Percentiles rank a stretch among this genome's conserved stretches.
phyloP scores from a whole-genome alignment of 2,329 filamentous ascomycete genomes.

The Lasiodiplodia gonubiensis region DNA sequence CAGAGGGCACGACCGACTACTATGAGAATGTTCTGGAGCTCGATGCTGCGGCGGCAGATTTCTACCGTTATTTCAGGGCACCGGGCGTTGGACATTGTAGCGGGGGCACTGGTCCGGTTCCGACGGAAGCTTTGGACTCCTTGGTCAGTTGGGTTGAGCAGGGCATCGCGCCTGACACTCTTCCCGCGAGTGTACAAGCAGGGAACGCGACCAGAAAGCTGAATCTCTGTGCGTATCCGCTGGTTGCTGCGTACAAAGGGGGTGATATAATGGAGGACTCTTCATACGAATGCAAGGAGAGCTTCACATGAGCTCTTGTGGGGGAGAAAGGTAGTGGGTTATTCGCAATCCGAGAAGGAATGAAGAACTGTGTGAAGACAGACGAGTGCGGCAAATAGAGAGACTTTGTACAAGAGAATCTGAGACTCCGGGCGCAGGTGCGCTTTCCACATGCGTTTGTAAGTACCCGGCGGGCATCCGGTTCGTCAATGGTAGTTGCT shows the following conservation, averaged over 20 bases:
- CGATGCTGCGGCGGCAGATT: constrained; percentile 29
- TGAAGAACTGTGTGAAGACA: neutral
- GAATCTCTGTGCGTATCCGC: constrained; percentile 9
- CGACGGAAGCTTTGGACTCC: neutral
- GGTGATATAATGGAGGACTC: neutral
- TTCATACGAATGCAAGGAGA: neutral
- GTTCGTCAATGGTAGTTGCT: no score
- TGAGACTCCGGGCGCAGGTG: no score
- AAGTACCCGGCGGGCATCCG: no score
- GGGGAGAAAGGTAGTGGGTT: neutral
- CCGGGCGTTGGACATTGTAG: constrained; percentile 31
- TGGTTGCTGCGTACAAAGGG: constrained; percentile 8
- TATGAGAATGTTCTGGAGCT: constrained; percentile 9
- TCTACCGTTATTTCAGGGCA: constrained; percentile 31
- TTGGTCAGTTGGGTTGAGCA: constrained; percentile 29
- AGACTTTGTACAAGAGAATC: neutral
- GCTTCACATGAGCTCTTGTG: neutral
- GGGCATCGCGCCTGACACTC: constrained; percentile 15
- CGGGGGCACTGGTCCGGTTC: neutral
- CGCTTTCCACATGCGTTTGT: no score
- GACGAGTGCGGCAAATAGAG: neutral
- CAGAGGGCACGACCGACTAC: constrained; percentile 7
- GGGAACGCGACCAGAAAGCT: neutral
- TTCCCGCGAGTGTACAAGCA: constrained; percentile 1
- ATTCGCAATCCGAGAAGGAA: neutral